Base-by-base conservation (phyloP, 1,139 yeast genomes). In the Kluyveromyces sp. region DNA sequence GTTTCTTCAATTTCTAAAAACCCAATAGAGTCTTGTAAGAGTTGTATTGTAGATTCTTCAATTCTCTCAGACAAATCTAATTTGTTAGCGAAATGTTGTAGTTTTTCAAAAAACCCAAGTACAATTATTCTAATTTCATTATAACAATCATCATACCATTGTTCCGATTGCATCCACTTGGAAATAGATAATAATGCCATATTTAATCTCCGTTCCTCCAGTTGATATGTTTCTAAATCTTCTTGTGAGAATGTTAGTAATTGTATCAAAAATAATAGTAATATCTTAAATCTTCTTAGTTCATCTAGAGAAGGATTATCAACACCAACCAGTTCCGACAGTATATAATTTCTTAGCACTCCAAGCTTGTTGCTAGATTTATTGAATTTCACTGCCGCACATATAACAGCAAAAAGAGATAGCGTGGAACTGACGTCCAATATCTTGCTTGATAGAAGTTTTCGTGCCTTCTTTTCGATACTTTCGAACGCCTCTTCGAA, bases 321-420 rank as follows among this genome's bases (percentile, higher is more conserved):
- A 69, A 71, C 2, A 1, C 88, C 86, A 45, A 84, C 67, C 31
- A 84, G 63, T 52, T 82, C 89, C 1, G 90, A 79, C 7, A 81
- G 78, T n/a, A 77, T 68, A 50, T 71, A 72, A 52, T 80, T 83
- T 50, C 88, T 73, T n/a, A 77, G 54, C 50, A 81, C 71, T 28
- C 75, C 81, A 46, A 75, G 69, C 36, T 65, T 63, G 2, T 64
- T 53, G 27, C 47, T 46, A 2, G 70, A 57, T 0, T 66, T 49
- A 15, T 72, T 53, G 48, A 73, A 70, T 21, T 69, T 68, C 2
- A 69, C 57, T 3, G 71, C 54, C 5, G 74, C 65, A 2, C 67
- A 58, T 1, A 78, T 52, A 5, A 78, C 46, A 0, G 72, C 62
- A 1, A 72, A 67, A 26, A 74, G 61, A 48, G 65, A 62, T 27